Evolutionary conservation across 2,329 filamentous ascomycete genomes (phyloP), one percentile per base, ranked within the genome.

Genomic region (Aureobasidium sp.): DNA sequence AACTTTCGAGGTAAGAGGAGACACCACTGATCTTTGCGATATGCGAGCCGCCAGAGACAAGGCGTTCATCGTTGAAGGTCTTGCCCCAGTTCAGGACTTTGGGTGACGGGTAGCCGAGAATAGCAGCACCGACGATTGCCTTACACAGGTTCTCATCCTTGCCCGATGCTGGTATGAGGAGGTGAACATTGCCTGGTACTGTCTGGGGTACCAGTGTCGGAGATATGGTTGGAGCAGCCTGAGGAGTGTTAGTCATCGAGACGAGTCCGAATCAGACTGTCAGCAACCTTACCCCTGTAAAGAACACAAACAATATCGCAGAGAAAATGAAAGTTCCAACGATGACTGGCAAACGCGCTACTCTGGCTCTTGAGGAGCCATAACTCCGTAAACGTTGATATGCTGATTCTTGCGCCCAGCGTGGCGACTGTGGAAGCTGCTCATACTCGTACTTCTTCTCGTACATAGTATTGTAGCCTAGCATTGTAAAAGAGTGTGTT

Each of bases 21-120:
- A 70, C 65, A 9, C 66, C 67, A 20, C 57, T 65, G 53, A 72
- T 68, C 61, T 71, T 72, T 17, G 66, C 66, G 34, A 69, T 58
- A 56, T 70, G 68, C 15, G 66, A 68, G 12, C 53, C 53, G 14
- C 57, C 61, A 20, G 55, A 60, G n/a, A 53, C 41, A 9, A 61
- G 58, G 4, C 29, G 49, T 6, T 36, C 15, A 15, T 63, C 44
- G 7, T 63, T 36, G 27, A 57, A 52, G 3, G 39, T 42, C 53
- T 66, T 55, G 14, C 66, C 56, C 67, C 68, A 70, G 47, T 69
- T 69, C 25, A 69, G 62, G 6, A 70, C 65, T 9, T 66, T 65
- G 3, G 69, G 68, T 27, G 63, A 62, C 0, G 69, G 68, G 62
- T 69, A 70, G 12, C 67, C 68, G 2, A 68, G 51, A 11, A 69